These are phyloP conservation scores for Abrus precatorius DNA, from an alignment of 306 rosid species.

Conservation along the genomic window DNA sequence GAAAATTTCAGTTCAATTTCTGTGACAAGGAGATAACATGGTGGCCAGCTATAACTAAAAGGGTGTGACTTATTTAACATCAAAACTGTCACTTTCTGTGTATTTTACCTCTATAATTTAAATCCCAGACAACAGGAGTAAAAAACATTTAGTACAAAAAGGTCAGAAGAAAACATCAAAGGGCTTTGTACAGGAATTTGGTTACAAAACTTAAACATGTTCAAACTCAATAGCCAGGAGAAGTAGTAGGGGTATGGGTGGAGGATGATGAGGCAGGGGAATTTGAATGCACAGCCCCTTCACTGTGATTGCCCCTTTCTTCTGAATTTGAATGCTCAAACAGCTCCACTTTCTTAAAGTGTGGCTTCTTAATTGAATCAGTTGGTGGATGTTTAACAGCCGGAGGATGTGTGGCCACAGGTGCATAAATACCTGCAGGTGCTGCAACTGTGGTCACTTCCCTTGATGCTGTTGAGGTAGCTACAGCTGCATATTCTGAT, in stretches of 20 bases:
- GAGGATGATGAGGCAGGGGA: constrained; percentile 84
- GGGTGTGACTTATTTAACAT: constrained; percentile 52
- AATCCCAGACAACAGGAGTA: constrained; percentile 40
- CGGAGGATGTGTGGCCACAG: constrained; percentile 64
- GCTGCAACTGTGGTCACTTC: constrained; percentile 50
- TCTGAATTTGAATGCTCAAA: constrained; percentile 55
- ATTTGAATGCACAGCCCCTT: constrained; percentile 62
- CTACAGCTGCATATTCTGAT: constrained; percentile 63
- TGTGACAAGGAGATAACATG: constrained; percentile 36
- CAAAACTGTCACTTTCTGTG: constrained; percentile 55
- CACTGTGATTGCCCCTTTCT: constrained; percentile 65
- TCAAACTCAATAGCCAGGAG: constrained; percentile 55
- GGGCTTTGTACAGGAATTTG: constrained; percentile 44
- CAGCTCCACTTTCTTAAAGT: constrained; percentile 43
- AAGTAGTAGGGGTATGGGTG: constrained; percentile 64
- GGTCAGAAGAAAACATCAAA: constrained; percentile 45
- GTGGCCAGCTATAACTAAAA: constrained; percentile 1
- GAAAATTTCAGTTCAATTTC: constrained; percentile 37
- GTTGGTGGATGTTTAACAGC: constrained; percentile 43
- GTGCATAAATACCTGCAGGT: constrained; percentile 65
- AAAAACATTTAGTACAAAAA: constrained; percentile 28
- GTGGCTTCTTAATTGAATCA: constrained; percentile 48
- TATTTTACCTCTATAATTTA: constrained; percentile 46
- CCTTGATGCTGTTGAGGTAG: constrained; percentile 55
- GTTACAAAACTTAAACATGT: constrained; percentile 54